These are phyloP conservation scores for Luffa aegyptiaca DNA, from an alignment of 306 rosid species.

Conservation along the genomic window DNA sequence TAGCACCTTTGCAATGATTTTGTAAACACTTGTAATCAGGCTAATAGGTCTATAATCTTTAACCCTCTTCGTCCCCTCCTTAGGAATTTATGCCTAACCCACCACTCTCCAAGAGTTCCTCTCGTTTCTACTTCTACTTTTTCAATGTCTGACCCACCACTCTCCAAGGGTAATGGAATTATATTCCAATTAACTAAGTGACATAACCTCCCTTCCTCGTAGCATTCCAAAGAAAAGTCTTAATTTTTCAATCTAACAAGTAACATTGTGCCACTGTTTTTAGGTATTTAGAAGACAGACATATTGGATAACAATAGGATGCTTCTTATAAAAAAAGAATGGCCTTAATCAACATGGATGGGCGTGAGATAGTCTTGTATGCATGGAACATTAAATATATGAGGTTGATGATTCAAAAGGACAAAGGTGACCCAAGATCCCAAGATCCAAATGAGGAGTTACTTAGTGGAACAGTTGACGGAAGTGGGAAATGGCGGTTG, in stretches of 20 bases:
- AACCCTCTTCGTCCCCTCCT: no score
- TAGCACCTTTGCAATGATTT: no score
- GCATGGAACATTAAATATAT: neutral
- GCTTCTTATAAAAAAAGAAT: neutral
- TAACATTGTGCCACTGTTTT: neutral
- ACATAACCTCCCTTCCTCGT: neutral
- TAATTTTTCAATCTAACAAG: neutral
- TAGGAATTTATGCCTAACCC: no score
- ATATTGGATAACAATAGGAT: neutral
- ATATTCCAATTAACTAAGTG: no score
- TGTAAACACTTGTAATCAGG: no score
- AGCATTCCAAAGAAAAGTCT: neutral
- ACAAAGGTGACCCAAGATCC: neutral
- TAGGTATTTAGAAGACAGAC: neutral
- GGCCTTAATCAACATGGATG: neutral
- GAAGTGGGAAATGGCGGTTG: neutral
- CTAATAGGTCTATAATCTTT: no score
- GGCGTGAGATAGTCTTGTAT: neutral
- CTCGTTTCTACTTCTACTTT: no score
- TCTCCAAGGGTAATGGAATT: no score
- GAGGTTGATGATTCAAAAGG: neutral
- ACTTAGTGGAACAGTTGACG: neutral
- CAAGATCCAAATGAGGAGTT: neutral
- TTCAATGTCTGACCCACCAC: no score
- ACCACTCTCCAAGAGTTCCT: no score